Percentiles rank a stretch among this genome's conserved stretches.
Evolutionary conservation across 2,329 filamentous ascomycete genomes (phyloP).

Genomic region (Monilinia polystroma): DNA sequence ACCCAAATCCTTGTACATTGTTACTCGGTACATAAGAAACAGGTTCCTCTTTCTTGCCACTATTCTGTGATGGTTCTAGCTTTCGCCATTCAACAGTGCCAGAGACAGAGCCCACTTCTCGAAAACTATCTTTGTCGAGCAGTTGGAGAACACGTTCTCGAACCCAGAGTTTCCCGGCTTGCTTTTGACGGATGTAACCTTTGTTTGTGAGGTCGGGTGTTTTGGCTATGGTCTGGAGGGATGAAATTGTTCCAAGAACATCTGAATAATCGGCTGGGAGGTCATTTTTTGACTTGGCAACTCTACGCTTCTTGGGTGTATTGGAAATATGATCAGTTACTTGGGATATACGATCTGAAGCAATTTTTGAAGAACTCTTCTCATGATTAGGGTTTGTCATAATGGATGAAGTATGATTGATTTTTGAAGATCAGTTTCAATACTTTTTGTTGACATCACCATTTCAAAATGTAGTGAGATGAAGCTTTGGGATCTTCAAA

Average conservation of each 20-base stretch:
- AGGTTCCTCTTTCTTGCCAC: constrained; percentile 47
- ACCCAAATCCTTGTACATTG: constrained; percentile 60
- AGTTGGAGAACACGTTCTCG: constrained; percentile 58
- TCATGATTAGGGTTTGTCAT: constrained; percentile 25
- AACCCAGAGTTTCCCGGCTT: constrained; percentile 65
- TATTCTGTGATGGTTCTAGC: constrained; percentile 38
- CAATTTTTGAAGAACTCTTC: constrained; percentile 21
- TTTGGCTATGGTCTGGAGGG: constrained; percentile 52
- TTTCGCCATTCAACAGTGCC: constrained; percentile 58
- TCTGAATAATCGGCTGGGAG: constrained; percentile 62
- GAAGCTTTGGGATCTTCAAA: not conserved
- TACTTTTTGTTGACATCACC: not conserved
- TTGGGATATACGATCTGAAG: constrained; percentile 40
- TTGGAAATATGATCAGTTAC: constrained; percentile 35
- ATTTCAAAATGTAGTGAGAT: constrained; percentile 1
- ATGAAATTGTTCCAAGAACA: constrained; percentile 55
- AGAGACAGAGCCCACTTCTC: constrained; percentile 59
- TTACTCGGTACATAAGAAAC: constrained; percentile 57
- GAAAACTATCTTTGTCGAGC: constrained; percentile 56
- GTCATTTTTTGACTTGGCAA: constrained; percentile 41
- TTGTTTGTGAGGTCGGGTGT: constrained; percentile 54
- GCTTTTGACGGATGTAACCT: constrained; percentile 62
- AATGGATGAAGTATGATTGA: not conserved
- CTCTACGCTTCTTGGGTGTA: constrained; percentile 36
- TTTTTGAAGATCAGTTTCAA: not conserved